Evolutionary conservation across 495 filamentous ascomycete species (phyloP), one percentile per base, ranked within the genome.

Genomic region (Rostrohypoxylon terebratum): DNA sequence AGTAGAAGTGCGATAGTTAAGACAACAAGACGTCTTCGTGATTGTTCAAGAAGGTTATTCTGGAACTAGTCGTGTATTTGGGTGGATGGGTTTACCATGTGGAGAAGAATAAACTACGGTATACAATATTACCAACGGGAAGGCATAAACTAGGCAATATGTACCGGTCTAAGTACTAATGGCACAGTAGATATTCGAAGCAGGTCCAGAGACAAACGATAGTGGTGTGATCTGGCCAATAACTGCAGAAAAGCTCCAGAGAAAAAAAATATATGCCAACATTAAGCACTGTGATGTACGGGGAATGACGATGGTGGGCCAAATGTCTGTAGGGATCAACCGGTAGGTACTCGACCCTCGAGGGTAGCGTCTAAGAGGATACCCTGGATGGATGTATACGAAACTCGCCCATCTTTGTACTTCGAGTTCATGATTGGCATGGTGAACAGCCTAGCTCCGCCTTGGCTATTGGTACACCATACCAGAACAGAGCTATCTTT

Each of bases 51-150:
- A 66, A 64, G 59, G 44, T 50, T 66, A 60, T 66, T 67, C 45
- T 70, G 66, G 71, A 74, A 64, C 71, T 63, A 53, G 71, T 70
- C 71, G 66, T 67, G 71, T 74, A 74, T 74, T 74, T 69, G 71
- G 71, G 66, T 66, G 71, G 71, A 63, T 74, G 71, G 71, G 59
- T 74, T 69, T 74, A 69, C 58, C 55, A 74, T 74, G 71, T 74
- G 71, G 71, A 74, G 71, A 74, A 74, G 63, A 67, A 50, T 69
- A 38, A 36, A 69, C 62, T 69, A 69, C 65, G 60, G 61, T 74
- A 74, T 74, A 74, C 31, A 62, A 65, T 50, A 63, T 63, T 65
- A 66, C 71, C 62, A 69, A 70, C 71, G 71, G 63, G 53, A 74
- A 70, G 71, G 34, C 58, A 74, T 59, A 69, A 69, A 66, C 71